Percentiles rank a stretch among this genome's conserved stretches.
These are phyloP conservation scores for Capsicum pubescens DNA, from an alignment of 257 asterid species.

Conservation along the genomic window DNA sequence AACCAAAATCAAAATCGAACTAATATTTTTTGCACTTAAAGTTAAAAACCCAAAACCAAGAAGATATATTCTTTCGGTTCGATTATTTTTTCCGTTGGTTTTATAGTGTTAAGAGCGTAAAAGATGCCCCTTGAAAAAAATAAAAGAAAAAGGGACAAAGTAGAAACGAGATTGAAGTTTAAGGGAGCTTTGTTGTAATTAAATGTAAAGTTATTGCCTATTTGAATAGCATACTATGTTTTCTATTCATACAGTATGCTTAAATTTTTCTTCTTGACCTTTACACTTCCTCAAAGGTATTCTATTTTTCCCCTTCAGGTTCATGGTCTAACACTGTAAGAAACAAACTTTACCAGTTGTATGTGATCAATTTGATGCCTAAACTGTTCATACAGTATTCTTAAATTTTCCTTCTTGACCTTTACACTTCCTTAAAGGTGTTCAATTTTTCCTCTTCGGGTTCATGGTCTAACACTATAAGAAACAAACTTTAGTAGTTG, in stretches of 20 bases:
- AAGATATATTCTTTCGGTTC: too few relatives aligned
- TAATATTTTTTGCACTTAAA: too few relatives aligned
- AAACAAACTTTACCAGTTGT: conserved; percentile 16
- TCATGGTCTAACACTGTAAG: background rate
- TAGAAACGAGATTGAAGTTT: background rate
- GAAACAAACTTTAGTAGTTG: conserved; percentile 19
- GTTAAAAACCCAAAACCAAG: too few relatives aligned
- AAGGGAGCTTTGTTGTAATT: background rate
- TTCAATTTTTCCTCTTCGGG: conserved; percentile 14
- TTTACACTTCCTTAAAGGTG: background rate
- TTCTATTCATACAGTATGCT: conserved; percentile 4
- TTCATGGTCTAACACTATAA: background rate
- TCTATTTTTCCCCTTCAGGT: conserved; percentile 10
- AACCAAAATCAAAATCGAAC: too few relatives aligned
- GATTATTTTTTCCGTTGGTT: background rate
- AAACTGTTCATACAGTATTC: background rate
- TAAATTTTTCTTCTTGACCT: conserved; percentile 1
- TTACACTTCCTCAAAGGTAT: background rate
- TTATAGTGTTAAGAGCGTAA: background rate
- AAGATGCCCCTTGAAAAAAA: background rate
- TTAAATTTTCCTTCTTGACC: conserved; percentile 2
- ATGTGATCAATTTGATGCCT: conserved; percentile 23
- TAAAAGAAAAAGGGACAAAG: background rate
- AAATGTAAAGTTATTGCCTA: conserved; percentile 11
- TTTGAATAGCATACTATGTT: conserved; percentile 20